Conservation (phyloP, 306 rosid species). For the Lathyrus sativus region DNA sequence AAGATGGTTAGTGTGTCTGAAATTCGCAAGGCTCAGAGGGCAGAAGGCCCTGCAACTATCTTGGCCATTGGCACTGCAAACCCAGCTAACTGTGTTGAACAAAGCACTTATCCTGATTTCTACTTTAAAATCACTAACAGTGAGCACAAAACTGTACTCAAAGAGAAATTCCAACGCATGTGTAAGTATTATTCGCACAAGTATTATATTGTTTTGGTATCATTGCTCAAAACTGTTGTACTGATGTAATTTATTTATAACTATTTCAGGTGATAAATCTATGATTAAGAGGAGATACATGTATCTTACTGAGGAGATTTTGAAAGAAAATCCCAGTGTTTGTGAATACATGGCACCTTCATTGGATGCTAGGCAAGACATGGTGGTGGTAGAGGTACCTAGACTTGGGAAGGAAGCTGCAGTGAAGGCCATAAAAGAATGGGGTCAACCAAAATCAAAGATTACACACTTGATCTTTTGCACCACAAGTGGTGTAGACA, state of each 20-base stretch:
- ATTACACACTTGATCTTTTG: slow-evolving; percentile 75
- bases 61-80: slow-evolving; percentile 42
- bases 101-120: slow-evolving; percentile 40
- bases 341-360: slow-evolving; percentile 76
- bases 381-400: slow-evolving; percentile 72
- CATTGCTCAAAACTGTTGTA: neutral
- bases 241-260: neutral
- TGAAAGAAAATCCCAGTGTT: slow-evolving; percentile 42
- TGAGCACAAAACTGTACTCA: slow-evolving; percentile 35
- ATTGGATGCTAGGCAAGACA: slow-evolving; percentile 72
- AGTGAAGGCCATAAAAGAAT: slow-evolving; percentile 49
- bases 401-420: slow-evolving; percentile 78
- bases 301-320: slow-evolving; percentile 34
- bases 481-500: slow-evolving; percentile 81
- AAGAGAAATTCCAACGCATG: slow-evolving; percentile 41
- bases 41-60: slow-evolving; percentile 41
- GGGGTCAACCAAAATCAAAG: slow-evolving; percentile 66
- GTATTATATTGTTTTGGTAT: neutral
- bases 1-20: slow-evolving; percentile 39
- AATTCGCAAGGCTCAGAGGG: slow-evolving; percentile 42
- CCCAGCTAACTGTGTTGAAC: slow-evolving; percentile 35
- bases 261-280: slow-evolving; percentile 47
- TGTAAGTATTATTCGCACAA: slow-evolving; percentile 15
- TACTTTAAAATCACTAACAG: slow-evolving; percentile 39
- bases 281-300: slow-evolving; percentile 45